Base-by-base conservation (phyloP, 306 rosid genomes). In the Trifolium repens region DNA sequence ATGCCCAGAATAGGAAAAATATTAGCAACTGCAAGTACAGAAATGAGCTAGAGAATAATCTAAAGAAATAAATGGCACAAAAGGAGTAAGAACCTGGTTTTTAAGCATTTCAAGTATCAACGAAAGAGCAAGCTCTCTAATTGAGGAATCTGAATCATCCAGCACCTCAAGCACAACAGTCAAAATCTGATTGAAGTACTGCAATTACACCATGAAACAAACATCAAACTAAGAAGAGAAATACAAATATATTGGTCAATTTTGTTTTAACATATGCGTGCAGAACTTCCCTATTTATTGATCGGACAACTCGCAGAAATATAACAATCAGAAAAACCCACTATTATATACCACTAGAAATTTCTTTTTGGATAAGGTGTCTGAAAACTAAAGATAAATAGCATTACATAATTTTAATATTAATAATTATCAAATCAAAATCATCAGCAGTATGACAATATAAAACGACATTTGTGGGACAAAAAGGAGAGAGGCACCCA, bases 151-250 rank as follows among this genome's bases (percentile, higher is more conserved):
- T 73, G 88, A 84, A 83, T 96, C 93, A 79, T 96, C 99, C 88
- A 90, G 78, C 78, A 92, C 94, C 85, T 96, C 99, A 77, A 96
- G 98, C 75, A 89, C 87, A 80, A 72, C 87, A 2, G 98, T 92
- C 89, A 96, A 80, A 76, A 96, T 96, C 84, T 96, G 99, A 88
- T 96, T 96, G 83, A 96, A 96, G 88, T 89, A 96, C 99, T 96
- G 97, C 92, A 91, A 66, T 73, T 47, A 61, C 42, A 77, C 63
- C 81, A 80, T 40, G 62, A 69, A 81, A 87, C 69, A 35, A 74
- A 72, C 60, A 75, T 75, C 71, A 78, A 54, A 67, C 37, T 37
- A 30, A 37, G 72, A 67, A 59, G 40, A 79, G 53, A 75, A 65
- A 63, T 44, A 47, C 47, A 69, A 65, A 62, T 60, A 35, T 44